phyloP scores from a whole-genome alignment of 345 rosid genomes.

The Populus simonii region DNA sequence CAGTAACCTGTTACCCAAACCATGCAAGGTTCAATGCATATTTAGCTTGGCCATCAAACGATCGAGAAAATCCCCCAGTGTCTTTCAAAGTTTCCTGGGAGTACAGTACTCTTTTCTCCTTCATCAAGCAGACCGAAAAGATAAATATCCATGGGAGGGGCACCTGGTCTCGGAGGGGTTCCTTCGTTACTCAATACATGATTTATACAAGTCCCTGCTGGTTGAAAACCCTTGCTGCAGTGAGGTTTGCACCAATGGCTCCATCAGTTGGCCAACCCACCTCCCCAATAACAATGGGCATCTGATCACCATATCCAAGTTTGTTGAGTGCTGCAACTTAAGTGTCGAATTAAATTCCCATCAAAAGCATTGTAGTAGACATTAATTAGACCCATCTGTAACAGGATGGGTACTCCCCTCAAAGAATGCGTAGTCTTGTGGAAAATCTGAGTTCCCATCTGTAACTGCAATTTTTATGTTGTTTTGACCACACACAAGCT shows the following conservation, averaged over 20 bases:
- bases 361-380: conserved; percentile 87
- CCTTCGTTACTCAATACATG: conserved; percentile 71
- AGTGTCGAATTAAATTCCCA: conserved; percentile 89
- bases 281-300: conserved; percentile 92
- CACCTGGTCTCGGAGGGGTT: conserved; percentile 82
- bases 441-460: conserved; percentile 77
- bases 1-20: conserved; percentile 62
- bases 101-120: conserved; percentile 64
- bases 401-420: conserved; percentile 81
- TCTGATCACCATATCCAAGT: conserved; percentile 70
- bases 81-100: conserved; percentile 92
- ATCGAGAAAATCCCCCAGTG: conserved; percentile 92
- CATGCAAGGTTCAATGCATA: conserved; percentile 59
- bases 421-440: conserved; percentile 90
- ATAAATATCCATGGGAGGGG: conserved; percentile 75
- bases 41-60: conserved; percentile 91
- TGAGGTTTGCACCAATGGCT: conserved; percentile 69
- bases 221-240: conserved; percentile 80
- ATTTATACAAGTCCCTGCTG: conserved; percentile 63
- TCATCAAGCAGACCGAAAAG: conserved; percentile 88
- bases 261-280: conserved; percentile 98
- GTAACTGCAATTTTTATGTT: too few relatives aligned
- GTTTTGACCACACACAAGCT: too few relatives aligned
- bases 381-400: conserved; percentile 57
- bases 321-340: conserved; percentile 83